phyloP scores from a whole-genome alignment of 306 rosid genomes.

The Begonia peltatifolia region DNA sequence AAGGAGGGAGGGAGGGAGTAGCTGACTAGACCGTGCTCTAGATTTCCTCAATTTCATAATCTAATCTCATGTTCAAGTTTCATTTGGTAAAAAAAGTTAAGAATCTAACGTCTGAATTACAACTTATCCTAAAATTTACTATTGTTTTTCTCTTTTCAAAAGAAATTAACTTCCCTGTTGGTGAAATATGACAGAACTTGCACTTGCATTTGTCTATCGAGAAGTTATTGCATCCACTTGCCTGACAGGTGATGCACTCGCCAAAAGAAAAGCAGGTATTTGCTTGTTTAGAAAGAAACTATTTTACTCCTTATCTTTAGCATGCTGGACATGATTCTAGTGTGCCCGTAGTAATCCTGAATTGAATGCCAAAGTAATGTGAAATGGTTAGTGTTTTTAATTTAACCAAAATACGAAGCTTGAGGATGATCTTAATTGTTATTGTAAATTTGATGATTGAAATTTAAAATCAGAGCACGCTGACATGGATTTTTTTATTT shows the following conservation, averaged over 20 bases:
- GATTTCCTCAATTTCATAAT: no score
- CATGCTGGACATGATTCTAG: no score
- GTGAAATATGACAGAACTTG: conserved; percentile 29
- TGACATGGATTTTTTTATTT: conserved; percentile 1
- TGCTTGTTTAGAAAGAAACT: neutral
- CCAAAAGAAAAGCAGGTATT: conserved; percentile 82
- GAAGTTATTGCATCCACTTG: conserved; percentile 33
- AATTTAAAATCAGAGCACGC: neutral
- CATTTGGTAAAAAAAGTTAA: no score
- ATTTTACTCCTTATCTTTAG: neutral
- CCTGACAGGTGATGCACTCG: conserved; percentile 25
- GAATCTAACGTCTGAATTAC: no score
- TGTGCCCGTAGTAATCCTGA: neutral
- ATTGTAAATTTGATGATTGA: no score
- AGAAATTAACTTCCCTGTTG: neutral
- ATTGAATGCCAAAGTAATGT: no score
- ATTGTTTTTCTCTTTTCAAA: conserved; percentile 5
- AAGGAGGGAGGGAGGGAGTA: no score
- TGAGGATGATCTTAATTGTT: no score
- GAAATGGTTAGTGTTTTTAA: no score
- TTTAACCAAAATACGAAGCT: no score
- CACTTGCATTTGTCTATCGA: conserved; percentile 80
- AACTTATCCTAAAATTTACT: neutral
- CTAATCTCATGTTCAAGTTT: no score
- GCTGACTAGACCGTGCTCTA: no score